Evolutionary conservation across 768 basidiomycete genomes (phyloP).

Genomic region (Mycena metata): DNA sequence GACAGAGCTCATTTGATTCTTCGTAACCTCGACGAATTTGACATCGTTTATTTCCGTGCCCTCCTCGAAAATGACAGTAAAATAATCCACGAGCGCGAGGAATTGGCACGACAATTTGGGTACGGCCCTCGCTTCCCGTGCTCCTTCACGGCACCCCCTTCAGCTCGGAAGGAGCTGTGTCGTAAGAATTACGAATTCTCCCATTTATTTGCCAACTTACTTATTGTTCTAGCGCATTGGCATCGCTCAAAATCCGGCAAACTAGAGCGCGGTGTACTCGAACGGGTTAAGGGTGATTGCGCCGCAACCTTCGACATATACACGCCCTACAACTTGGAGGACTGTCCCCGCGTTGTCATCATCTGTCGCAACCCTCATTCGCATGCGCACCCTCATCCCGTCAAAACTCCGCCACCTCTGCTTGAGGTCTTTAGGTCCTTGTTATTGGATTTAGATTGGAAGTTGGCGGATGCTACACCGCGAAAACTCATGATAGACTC

Average conservation of each 20-base stretch:
- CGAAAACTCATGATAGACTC: slow-evolving; percentile 41
- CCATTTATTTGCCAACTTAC: no score
- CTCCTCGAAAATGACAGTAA: slow-evolving; percentile 32
- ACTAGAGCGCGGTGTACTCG: slow-evolving; percentile 32
- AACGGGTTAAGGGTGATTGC: slow-evolving; percentile 2
- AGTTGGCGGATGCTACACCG: slow-evolving; percentile 47
- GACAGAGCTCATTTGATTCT: slow-evolving; percentile 40
- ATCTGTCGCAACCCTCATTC: slow-evolving; percentile 20
- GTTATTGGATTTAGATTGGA: slow-evolving; percentile 40
- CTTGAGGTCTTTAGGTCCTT: slow-evolving; percentile 32
- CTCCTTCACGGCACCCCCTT: slow-evolving; percentile 31
- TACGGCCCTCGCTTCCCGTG: slow-evolving; percentile 44
- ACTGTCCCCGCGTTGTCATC: slow-evolving; percentile 4
- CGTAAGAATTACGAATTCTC: slow-evolving; percentile 16
- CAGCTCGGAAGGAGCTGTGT: slow-evolving; percentile 38
- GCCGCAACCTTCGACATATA: slow-evolving; percentile 16
- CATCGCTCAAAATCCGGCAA: slow-evolving; percentile 37
- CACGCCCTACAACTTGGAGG: slow-evolving; percentile 13
- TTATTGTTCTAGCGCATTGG: slow-evolving; percentile 26
- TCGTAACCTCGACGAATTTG: slow-evolving; percentile 40
- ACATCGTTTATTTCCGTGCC: slow-evolving; percentile 41
- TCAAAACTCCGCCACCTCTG: slow-evolving; percentile 25
- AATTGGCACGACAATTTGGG: slow-evolving; percentile 4
- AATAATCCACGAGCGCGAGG: neutral
- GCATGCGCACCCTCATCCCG: slow-evolving; percentile 6